Conservation (phyloP, 345 rosid species). For the Diplotaxis tenuifolia region DNA sequence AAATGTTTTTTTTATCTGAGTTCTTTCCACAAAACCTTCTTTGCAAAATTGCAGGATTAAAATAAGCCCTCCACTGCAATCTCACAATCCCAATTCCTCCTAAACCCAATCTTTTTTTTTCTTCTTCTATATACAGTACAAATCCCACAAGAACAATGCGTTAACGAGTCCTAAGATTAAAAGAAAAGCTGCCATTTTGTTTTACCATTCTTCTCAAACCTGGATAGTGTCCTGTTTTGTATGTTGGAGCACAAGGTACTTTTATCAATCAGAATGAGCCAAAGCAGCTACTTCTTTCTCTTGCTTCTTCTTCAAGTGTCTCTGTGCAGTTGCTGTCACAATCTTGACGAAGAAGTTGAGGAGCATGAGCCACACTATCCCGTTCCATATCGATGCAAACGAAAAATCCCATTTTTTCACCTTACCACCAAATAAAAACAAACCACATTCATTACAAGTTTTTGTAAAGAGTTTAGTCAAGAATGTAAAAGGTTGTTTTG, state of each 20-base stretch:
- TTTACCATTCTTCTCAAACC: too few relatives aligned
- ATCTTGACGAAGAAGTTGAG: constrained; percentile 75
- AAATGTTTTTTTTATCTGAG: too few relatives aligned
- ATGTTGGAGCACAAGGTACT: neutral
- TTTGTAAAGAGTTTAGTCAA: too few relatives aligned
- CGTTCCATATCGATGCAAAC: constrained; percentile 76
- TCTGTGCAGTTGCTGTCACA: constrained; percentile 75
- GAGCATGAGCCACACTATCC: constrained; percentile 95
- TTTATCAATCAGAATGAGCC: constrained; percentile 41
- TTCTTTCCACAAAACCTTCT: constrained; percentile 11
- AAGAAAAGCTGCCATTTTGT: neutral
- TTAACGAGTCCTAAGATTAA: neutral
- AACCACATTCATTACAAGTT: neutral
- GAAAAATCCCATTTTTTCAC: constrained; percentile 81
- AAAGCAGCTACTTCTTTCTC: constrained; percentile 52
- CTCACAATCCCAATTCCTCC: constrained; percentile 21
- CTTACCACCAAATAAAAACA: constrained; percentile 23
- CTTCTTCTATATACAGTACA: constrained; percentile 13
- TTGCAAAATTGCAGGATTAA: constrained; percentile 29
- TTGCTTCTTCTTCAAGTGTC: constrained; percentile 68
- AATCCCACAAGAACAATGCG: constrained; percentile 19
- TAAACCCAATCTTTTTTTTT: neutral
- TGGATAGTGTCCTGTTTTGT: constrained; percentile 18
- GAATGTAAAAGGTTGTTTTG: too few relatives aligned
- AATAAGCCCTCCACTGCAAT: constrained; percentile 33